Evolutionary conservation across 164 flowering plant genomes (phyloP), one percentile per base, ranked within the genome.

Genomic region (Chloranthus sessilifolius): DNA sequence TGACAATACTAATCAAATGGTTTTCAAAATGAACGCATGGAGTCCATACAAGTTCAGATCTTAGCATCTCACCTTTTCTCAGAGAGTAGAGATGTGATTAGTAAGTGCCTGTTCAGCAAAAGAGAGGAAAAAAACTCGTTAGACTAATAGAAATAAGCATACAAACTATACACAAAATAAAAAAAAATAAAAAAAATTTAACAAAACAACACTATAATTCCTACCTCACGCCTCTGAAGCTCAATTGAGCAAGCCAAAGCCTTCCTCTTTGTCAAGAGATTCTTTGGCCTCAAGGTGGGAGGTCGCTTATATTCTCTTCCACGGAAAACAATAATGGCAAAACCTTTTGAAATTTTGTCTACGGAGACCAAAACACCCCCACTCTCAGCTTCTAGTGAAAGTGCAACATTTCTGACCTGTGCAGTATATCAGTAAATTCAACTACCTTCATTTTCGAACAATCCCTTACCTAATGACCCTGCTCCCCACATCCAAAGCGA

Each of bases 211-310:
- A n/a, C n/a, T n/a, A n/a, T n/a, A n/a, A n/a, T n/a, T n/a, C n/a
- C n/a, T 78, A 92, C 97, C 99, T 92, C 81, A 26, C 49, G 86
- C 60, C 99, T 80, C 67, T 92, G 99, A 64, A 86, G 81, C 70
- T 86, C 99, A 52, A 92, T 82, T 5, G 95, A 86, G 23, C 95
- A 89, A 21, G 94, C 88, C 69, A 92, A 74, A 43, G 99, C 99
- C 63, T 78, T 86, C 66, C 99, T 68, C 67, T 88, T 92, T 16
- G 99, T 86, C 64, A 86, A 72, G 42, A 92, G 89, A 75, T 86
- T 88, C 72, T 75, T 83, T 24, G 99, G 96, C 74, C 95, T 82
- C 48, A 88, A 45, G 0, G 56, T 50, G 23, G 78, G 55, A 46
- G 99, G 99, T 15, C 89, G 74, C 27, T 76, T 63, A 66, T 92